phyloP scores from a whole-genome alignment of 352 stramenopile species.

The Phytophthora ramorum region DNA sequence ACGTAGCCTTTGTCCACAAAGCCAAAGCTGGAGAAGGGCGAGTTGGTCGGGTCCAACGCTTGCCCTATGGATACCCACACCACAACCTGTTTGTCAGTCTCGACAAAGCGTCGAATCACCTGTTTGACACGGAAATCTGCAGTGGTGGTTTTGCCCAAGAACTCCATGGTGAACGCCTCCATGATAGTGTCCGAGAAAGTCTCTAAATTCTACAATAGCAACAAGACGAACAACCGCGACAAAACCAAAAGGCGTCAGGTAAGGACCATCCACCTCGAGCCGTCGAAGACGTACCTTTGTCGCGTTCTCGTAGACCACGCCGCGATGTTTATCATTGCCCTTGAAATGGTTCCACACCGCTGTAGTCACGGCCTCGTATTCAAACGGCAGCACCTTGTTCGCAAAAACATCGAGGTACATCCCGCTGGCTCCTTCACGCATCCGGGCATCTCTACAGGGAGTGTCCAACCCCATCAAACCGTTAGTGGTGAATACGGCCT shows the following conservation, averaged over 20 bases:
- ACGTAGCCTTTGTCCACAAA: conserved; percentile 73
- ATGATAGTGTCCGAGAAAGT: conserved; percentile 51
- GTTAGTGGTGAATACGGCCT: conserved; percentile 36
- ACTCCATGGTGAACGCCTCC: conserved; percentile 53
- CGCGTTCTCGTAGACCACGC: conserved; percentile 41
- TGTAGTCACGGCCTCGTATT: conserved; percentile 28
- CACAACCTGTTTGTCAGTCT: conserved; percentile 47
- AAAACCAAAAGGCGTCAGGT: conserved; percentile 13
- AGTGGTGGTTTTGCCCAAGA: conserved; percentile 38
- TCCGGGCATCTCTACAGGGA: conserved; percentile 31
- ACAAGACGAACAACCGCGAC: background rate
- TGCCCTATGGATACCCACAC: conserved; percentile 48
- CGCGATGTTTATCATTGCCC: conserved; percentile 39
- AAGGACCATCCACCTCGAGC: background rate
- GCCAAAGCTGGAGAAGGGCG: conserved; percentile 44
- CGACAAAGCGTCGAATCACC: conserved; percentile 46
- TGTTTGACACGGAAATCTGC: conserved; percentile 48
- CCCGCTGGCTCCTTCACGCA: conserved; percentile 38
- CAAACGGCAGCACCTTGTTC: conserved; percentile 44
- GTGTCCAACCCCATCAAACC: conserved; percentile 34
- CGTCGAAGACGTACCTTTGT: conserved; percentile 25
- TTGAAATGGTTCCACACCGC: conserved; percentile 48
- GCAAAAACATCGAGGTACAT: conserved; percentile 48
- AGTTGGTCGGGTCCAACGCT: conserved; percentile 29
- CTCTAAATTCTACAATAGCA: conserved; percentile 22